phyloP scores from a whole-genome alignment of 129 eudicot species.

The Ambrosia trifida region DNA sequence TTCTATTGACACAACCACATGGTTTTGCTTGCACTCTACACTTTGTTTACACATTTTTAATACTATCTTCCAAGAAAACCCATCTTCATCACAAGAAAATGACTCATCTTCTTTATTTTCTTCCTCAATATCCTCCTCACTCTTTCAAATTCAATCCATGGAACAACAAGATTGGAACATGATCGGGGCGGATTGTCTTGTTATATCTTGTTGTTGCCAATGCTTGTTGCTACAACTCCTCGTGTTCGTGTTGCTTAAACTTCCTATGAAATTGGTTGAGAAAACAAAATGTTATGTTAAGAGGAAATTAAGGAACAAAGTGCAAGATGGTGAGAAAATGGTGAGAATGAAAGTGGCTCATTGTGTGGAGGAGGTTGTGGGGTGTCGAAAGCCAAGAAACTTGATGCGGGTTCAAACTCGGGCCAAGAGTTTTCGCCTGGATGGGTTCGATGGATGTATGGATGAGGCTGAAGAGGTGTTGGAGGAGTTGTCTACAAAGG shows the following conservation, averaged over 20 bases:
- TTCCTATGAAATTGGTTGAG: slow-evolving; percentile 54
- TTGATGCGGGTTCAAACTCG: slow-evolving; percentile 22
- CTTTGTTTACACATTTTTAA: slow-evolving; percentile 69
- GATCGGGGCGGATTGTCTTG: slow-evolving; percentile 74
- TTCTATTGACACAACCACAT: slow-evolving; percentile 34
- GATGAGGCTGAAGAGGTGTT: slow-evolving; percentile 70
- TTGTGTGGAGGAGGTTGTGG: slow-evolving; percentile 33
- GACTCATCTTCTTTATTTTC: slow-evolving; percentile 25
- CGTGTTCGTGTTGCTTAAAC: slow-evolving; percentile 56
- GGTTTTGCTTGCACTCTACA: slow-evolving; percentile 38
- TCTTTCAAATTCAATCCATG: slow-evolving; percentile 43
- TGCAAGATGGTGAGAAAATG: slow-evolving; percentile 30
- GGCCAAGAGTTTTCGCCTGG: slow-evolving; percentile 23
- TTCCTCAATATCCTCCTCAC: not conserved
- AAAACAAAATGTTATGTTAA: slow-evolving; percentile 49
- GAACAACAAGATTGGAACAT: slow-evolving; percentile 60
- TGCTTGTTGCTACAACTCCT: slow-evolving; percentile 70
- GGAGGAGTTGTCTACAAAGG: slow-evolving; percentile 59
- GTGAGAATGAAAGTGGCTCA: slow-evolving; percentile 31
- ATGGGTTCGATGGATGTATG: slow-evolving; percentile 38
- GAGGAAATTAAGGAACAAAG: slow-evolving; percentile 41
- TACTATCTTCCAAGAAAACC: slow-evolving; percentile 50
- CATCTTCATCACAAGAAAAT: slow-evolving; percentile 48
- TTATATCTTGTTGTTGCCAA: slow-evolving; percentile 86
- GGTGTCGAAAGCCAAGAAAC: slow-evolving; percentile 31